Evolutionary conservation across 306 rosid species (phyloP), one percentile per base, ranked within the genome.

Genomic region (Fragaria iinumae): DNA sequence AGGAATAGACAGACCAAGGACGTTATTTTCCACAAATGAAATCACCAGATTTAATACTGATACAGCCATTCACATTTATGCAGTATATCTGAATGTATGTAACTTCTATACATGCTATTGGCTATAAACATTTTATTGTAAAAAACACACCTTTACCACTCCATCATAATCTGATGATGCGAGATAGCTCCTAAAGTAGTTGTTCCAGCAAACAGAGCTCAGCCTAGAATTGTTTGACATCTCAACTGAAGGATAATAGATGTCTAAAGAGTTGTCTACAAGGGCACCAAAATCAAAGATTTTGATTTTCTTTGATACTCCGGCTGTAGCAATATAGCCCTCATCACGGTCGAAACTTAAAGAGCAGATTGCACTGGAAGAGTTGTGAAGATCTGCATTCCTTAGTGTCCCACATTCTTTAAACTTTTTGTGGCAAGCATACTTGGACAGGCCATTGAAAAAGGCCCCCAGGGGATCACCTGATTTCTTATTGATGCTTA

Each of bases 141-240:
- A 36, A 25, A 49, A 45, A 64, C 86, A 76, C 78, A 89, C 97
- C 94, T 91, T 86, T 49, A 91, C 90, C 69, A 75, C 87, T 52
- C 97, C 97, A 29, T 91, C 97, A 62, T 89, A 89, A 78, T 91
- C 93, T 23, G 92, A 79, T 76, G 97, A 88, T 38, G 94, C 94
- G 50, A 91, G 82, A 85, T 88, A 86, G 84, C 84, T 91, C 87
- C 82, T 91, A 63, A 91, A 75, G 83, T 89, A 91, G 85, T 74
- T 86, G 83, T 86, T 91, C 97, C 97, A 91, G 88, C 90, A 84
- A 80, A 91, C 85, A 77, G 90, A 83, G 76, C 91, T 91, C 38
- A 89, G 84, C 84, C 72, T 91, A 75, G 97, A 91, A 68, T 81
- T 84, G 86, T 86, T 88, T 70, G 90, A 71, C 84, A 91, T 84